These are phyloP conservation scores for Colletotrichum sp. DNA, from an alignment of 2,329 filamentous ascomycete species.

Conservation along the genomic window DNA sequence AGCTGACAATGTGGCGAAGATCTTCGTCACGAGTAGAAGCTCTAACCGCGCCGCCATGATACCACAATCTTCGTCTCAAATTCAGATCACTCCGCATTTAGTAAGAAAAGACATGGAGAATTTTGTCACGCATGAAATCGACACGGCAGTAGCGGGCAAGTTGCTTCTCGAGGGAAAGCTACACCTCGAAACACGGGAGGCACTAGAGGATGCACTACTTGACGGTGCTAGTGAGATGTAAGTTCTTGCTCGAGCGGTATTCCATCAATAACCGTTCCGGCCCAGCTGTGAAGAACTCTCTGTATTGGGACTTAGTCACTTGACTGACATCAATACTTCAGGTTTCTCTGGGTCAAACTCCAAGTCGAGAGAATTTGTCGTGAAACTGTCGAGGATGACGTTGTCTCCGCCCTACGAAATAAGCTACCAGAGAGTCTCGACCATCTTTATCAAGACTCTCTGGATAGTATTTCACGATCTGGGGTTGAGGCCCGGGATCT, in stretches of 20 bases:
- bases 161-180: not conserved
- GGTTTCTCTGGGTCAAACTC: not conserved
- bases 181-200: not conserved
- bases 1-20: not conserved
- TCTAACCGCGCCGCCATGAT: not conserved
- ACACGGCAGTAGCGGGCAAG: not conserved
- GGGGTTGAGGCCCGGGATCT: not conserved
- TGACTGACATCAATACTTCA: no score
- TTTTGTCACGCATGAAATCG: not conserved
- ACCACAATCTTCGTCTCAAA: not conserved
- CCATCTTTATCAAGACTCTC: not conserved
- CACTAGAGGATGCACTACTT: not conserved
- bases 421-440: not conserved
- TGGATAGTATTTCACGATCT: not conserved
- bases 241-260: not conserved
- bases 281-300: no score
- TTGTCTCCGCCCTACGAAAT: accelerated
- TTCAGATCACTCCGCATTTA: not conserved
- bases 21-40: not conserved
- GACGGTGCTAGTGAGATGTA: not conserved
- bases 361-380: not conserved
- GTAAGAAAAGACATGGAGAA: not conserved
- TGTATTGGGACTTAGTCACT: no score
- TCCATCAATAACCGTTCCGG: accelerated
- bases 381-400: not conserved